Evolutionary conservation across 805 yeast genomes (phyloP).

Genomic region (Candida ovalis): DNA sequence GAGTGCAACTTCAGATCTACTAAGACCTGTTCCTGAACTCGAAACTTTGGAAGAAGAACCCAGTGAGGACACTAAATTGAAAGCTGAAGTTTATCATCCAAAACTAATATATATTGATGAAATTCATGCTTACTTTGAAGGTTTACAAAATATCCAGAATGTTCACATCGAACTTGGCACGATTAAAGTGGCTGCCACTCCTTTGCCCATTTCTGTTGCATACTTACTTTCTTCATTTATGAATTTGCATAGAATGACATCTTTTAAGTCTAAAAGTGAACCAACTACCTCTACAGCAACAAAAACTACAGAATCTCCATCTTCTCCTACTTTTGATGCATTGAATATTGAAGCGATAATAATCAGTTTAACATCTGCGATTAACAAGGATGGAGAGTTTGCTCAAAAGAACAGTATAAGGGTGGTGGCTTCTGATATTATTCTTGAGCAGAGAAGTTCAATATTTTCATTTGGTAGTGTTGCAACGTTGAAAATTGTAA

Average conservation of each 20-base stretch:
- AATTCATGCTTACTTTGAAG: conserved; percentile 44
- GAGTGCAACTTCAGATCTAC: conserved; percentile 69
- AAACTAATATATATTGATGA: conserved; percentile 33
- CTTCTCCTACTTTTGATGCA: conserved; percentile 32
- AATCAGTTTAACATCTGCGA: conserved; percentile 45
- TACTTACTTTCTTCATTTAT: conserved; percentile 37
- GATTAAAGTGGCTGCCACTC: conserved; percentile 41
- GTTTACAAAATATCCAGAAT: conserved; percentile 34
- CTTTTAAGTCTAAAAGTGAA: background rate
- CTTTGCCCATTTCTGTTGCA: conserved; percentile 37
- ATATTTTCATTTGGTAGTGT: conserved; percentile 47
- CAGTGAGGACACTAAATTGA: background rate
- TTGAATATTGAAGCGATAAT: conserved; percentile 36
- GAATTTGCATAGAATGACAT: conserved; percentile 22
- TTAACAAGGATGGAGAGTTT: conserved; percentile 39
- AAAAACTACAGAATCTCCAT: conserved; percentile 15
- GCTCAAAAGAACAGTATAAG: conserved; percentile 31
- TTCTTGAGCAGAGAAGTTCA: conserved; percentile 41
- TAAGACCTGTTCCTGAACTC: conserved; percentile 15
- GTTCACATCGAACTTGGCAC: conserved; percentile 37
- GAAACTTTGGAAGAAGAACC: background rate
- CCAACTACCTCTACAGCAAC: conserved; percentile 13
- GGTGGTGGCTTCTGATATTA: conserved; percentile 28
- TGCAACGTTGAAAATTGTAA: conserved; percentile 29
- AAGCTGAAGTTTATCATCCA: conserved; percentile 7